phyloP scores from a whole-genome alignment of 1,284 basidiomycete genomes.

The Takashimella koratensis region DNA sequence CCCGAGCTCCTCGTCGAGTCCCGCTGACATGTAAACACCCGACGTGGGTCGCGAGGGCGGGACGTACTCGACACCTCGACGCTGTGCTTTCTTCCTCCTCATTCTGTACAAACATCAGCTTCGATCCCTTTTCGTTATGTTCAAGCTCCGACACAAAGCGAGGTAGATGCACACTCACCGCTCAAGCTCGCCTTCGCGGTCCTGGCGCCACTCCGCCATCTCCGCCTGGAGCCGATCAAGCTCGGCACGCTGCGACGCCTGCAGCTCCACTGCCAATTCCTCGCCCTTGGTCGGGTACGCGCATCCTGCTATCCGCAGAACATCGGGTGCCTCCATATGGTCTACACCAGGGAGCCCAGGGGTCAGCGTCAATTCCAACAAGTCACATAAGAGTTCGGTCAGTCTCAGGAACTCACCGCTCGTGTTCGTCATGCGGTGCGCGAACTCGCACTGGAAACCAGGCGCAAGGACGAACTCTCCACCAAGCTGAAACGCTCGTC shows the following conservation, averaged over 20 bases:
- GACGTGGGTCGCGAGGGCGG: conserved; percentile 7
- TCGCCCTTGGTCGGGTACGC: conserved; percentile 23
- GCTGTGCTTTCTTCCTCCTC: conserved; percentile 24
- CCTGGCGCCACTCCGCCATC: conserved; percentile 30
- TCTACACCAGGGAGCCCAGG: conserved; percentile 22
- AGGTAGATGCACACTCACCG: conserved; percentile 23
- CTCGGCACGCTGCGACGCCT: conserved; percentile 24
- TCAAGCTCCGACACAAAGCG: not conserved
- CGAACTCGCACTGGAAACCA: conserved; percentile 42
- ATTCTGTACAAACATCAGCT: conserved; percentile 26
- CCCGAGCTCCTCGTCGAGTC: conserved; percentile 6
- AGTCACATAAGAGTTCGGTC: no score
- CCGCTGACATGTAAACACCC: not conserved
- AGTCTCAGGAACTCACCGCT: conserved; percentile 33
- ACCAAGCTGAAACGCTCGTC: conserved; percentile 43
- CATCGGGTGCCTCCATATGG: conserved; percentile 48
- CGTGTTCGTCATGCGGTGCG: conserved; percentile 48
- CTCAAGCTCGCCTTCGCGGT: conserved; percentile 31
- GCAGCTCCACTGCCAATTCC: conserved; percentile 18
- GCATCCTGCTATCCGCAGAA: conserved; percentile 33
- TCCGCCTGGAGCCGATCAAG: conserved; percentile 29
- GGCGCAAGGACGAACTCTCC: conserved; percentile 46
- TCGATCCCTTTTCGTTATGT: not conserved
- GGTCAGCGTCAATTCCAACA: no score
- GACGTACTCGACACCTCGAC: conserved; percentile 22